phyloP scores from a whole-genome alignment of 2,329 filamentous ascomycete species.

The Onygenales sp. region DNA sequence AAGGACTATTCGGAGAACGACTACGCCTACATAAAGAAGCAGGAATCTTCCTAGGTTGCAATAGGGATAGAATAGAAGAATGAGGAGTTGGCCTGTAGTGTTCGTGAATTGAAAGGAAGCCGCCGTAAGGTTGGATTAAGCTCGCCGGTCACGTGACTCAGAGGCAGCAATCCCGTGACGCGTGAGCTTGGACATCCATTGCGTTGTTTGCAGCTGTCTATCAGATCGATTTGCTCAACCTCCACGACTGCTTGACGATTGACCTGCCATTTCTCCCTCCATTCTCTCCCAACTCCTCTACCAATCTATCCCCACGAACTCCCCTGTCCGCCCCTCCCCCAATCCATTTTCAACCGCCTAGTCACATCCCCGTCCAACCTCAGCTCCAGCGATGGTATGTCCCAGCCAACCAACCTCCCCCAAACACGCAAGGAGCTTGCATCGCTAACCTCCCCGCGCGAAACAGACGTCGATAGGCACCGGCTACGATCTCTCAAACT shows the following conservation, averaged over 20 bases:
- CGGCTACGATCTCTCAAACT: constrained; percentile 98
- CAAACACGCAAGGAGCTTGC: constrained; percentile 10
- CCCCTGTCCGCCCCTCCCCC: too few relatives aligned
- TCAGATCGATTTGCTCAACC: background rate
- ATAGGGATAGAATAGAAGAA: too few relatives aligned
- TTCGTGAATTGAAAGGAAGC: too few relatives aligned
- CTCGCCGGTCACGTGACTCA: constrained; percentile 5
- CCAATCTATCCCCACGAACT: background rate
- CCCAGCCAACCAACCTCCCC: background rate
- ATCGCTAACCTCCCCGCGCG: background rate
- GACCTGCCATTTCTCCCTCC: background rate
- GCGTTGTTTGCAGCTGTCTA: background rate
- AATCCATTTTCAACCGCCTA: background rate
- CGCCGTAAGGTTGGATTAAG: background rate
- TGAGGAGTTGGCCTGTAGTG: too few relatives aligned
- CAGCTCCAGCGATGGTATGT: constrained; percentile 3
- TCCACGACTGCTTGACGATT: background rate
- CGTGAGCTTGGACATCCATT: background rate
- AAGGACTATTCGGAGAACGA: too few relatives aligned
- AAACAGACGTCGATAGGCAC: constrained; percentile 95
- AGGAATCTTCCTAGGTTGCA: too few relatives aligned
- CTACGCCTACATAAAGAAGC: too few relatives aligned
- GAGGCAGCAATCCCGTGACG: constrained; percentile 14
- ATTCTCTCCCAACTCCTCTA: background rate
- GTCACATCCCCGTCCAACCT: background rate